Evolutionary conservation across 345 rosid genomes (phyloP).

Genomic region (Salix udensis): DNA sequence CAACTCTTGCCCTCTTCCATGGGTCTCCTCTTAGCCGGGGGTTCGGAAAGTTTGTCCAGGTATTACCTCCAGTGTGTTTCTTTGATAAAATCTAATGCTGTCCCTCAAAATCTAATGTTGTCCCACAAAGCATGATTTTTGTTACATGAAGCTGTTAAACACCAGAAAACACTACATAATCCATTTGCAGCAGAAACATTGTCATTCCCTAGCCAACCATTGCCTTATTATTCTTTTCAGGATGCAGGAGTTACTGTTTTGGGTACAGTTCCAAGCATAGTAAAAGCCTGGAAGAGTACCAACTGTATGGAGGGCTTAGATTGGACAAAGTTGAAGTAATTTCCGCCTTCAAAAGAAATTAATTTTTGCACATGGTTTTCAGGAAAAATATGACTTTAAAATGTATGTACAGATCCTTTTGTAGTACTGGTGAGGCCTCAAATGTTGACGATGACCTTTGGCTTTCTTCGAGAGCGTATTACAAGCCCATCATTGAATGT

Average conservation of each 20-base stretch:
- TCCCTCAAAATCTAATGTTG: not conserved
- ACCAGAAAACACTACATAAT: not conserved
- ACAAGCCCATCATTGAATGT: constrained; percentile 67
- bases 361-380: not conserved
- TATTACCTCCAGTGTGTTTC: not conserved
- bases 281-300: constrained; percentile 74
- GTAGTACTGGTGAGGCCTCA: constrained; percentile 79
- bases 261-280: constrained; percentile 90
- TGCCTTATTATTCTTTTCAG: constrained; percentile 34
- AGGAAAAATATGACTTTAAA: constrained; percentile 4
- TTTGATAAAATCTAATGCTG: not conserved
- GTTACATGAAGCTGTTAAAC: not conserved
- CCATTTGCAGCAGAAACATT: not conserved
- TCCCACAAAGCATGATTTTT: not conserved
- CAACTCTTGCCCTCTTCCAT: constrained; percentile 75
- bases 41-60: constrained; percentile 88
- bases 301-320: constrained; percentile 66
- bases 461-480: constrained; percentile 81
- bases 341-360: not conserved
- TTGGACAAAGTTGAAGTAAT: constrained; percentile 77
- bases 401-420: constrained; percentile 44
- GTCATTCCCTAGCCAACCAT: not conserved
- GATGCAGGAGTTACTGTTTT: constrained; percentile 81
- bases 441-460: constrained; percentile 86
- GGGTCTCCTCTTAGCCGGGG: constrained; percentile 83